Evolutionary conservation across 768 basidiomycete genomes (phyloP).

Genomic region (Mycena leptocephala): DNA sequence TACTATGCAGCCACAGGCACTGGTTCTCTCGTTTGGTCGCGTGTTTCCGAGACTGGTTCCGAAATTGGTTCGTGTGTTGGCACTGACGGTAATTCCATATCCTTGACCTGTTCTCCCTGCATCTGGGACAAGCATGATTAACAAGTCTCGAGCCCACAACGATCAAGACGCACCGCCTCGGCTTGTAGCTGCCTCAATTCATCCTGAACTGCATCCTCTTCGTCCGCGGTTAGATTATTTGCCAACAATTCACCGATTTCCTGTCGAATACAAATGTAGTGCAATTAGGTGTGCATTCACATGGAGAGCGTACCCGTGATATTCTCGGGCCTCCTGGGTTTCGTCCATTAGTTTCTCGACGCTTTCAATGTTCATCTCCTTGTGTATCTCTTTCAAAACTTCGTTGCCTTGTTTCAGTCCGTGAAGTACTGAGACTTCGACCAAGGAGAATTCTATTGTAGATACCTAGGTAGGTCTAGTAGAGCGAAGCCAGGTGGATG

Average conservation of each 20-base stretch:
- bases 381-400: slow-evolving; percentile 94
- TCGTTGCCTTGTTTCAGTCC: slow-evolving; percentile 95
- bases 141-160: not conserved
- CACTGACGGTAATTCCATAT: slow-evolving; percentile 67
- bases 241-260: slow-evolving; percentile 93
- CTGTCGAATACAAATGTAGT: slow-evolving; percentile 63
- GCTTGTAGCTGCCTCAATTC: slow-evolving; percentile 83
- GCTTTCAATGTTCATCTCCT: slow-evolving; percentile 91
- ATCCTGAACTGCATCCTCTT: slow-evolving; percentile 93
- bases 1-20: slow-evolving; percentile 54
- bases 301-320: slow-evolving; percentile 79
- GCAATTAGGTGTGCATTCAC: not conserved
- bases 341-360: slow-evolving; percentile 97
- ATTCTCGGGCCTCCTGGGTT: slow-evolving; percentile 93
- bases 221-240: slow-evolving; percentile 87
- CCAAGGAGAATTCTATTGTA: slow-evolving; percentile 95
- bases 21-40: slow-evolving; percentile 36
- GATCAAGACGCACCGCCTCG: slow-evolving; percentile 65
- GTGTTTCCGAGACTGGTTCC: slow-evolving; percentile 33
- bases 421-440: slow-evolving; percentile 93
- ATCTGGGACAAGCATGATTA: slow-evolving; percentile 45
- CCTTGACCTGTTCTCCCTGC: slow-evolving; percentile 43
- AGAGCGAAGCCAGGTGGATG: not conserved
- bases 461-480: slow-evolving; percentile 77
- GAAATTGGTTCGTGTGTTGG: slow-evolving; percentile 64